Percentiles rank a stretch among this genome's conserved stretches.
These are phyloP conservation scores for Fraxinus floribunda DNA, from an alignment of 305 asterid species.

Conservation along the genomic window DNA sequence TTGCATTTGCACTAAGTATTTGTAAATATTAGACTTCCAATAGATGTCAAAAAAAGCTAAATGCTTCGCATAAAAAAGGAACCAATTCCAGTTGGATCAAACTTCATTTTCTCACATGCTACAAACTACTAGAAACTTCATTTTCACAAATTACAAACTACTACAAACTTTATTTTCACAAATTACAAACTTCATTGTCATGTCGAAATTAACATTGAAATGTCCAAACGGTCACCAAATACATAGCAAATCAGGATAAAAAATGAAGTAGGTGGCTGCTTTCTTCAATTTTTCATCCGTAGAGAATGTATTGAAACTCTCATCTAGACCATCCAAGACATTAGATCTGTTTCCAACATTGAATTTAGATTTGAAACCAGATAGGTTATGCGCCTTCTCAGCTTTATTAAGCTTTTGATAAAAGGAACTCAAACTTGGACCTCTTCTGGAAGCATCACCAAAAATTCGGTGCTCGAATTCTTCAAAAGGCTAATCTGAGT, in stretches of 20 bases:
- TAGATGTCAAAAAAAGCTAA: too few relatives aligned
- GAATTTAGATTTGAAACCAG: constrained; percentile 30
- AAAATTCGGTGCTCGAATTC: constrained; percentile 44
- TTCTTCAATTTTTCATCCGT: constrained; percentile 55
- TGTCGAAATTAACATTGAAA: too few relatives aligned
- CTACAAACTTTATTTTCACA: too few relatives aligned
- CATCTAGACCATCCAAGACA: constrained; percentile 39
- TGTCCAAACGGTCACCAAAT: too few relatives aligned
- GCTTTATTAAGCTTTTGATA: constrained; percentile 44
- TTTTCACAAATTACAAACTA: too few relatives aligned
- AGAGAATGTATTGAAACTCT: constrained; percentile 33
- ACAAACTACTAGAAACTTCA: too few relatives aligned
- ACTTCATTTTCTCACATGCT: too few relatives aligned
- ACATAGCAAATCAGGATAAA: constrained; percentile 39
- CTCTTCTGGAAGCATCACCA: constrained; percentile 26
- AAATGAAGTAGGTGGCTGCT: constrained; percentile 65
- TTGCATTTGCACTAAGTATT: too few relatives aligned
- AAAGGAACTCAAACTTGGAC: constrained; percentile 35
- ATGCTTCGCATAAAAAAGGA: too few relatives aligned
- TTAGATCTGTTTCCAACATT: constrained; percentile 30
- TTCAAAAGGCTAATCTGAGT: constrained; percentile 39
- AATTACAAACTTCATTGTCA: too few relatives aligned
- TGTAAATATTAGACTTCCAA: too few relatives aligned
- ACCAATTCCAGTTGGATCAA: too few relatives aligned
- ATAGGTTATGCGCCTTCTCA: constrained; percentile 47